Evolutionary conservation across 2,329 filamentous ascomycete species (phyloP), one percentile per base, ranked within the genome.

Genomic region (Rugonectria rugulosa): DNA sequence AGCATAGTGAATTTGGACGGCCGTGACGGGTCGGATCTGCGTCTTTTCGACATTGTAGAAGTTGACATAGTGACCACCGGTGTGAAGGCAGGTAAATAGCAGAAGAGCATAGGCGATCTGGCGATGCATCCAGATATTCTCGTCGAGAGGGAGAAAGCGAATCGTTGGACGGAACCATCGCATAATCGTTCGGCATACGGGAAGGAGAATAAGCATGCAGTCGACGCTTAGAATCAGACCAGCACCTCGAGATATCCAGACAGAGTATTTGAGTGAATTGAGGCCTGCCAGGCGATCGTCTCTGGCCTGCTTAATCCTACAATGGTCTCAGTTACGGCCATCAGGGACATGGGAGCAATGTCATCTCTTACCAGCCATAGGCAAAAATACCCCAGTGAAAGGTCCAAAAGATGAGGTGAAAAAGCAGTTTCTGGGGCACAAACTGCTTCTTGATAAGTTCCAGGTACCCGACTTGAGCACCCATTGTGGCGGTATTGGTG

Each of bases 181-280:
- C 71, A 99, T 84, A 26, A 98, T 78, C 56, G 94, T 98, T 65
- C 95, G 85, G 80, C 94, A 99, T 80, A 99, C 97, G 6, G 95
- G 95, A 56, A 99, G 81, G 23, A 99, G 77, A 68, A 99, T 97
- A 62, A 98, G 80, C 70, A 91, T 89, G 52, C 86, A 87, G 77
- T 99, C 93, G 51, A 97, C 84, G 1, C 88, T 89, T 56, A 99
- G 80, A 6, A 91, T 89, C 34, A 99, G 78, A 67, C 92, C 95
- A 48, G 95, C 94, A 71, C 94, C 95, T 81, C 95, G 87, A 23
- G 95, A 98, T 56, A 97, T 85, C 94, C 94, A 99, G 52, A 99
- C 95, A 3, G 94, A 98, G 76, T 84, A 98, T 50, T 82, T 81
- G 43, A 99, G 85, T 0, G 78, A 84, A 75, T 99, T 99, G 41